These are phyloP conservation scores for Pythium brassicae DNA, from an alignment of 352 stramenopile genomes.

Conservation along the genomic window DNA sequence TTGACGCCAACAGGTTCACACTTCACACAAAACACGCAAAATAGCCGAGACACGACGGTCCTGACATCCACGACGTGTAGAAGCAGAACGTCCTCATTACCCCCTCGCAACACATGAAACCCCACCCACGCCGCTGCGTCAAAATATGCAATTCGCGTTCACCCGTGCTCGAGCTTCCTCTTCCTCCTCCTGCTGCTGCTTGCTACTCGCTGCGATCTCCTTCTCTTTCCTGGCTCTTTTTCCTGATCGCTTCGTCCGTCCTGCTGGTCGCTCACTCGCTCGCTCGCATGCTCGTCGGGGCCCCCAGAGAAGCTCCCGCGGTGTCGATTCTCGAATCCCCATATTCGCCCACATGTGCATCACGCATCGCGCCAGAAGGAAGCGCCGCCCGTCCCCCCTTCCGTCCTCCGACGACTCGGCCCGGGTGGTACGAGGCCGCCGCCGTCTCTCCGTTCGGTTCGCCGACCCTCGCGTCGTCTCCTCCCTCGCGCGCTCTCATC, in stretches of 20 bases:
- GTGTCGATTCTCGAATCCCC: conserved; percentile 8
- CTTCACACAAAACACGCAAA: too few relatives aligned
- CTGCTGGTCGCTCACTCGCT: too few relatives aligned
- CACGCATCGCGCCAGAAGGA: conserved; percentile 11
- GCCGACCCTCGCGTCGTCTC: neutral
- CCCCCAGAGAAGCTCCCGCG: neutral
- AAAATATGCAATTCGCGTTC: conserved; percentile 14
- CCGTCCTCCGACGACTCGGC: conserved; percentile 1
- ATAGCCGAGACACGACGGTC: too few relatives aligned
- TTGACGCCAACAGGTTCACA: too few relatives aligned
- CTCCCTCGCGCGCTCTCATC: conserved; percentile 6
- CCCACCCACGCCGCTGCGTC: conserved; percentile 2
- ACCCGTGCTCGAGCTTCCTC: neutral
- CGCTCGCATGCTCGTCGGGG: too few relatives aligned
- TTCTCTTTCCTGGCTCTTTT: too few relatives aligned
- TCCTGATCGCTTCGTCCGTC: too few relatives aligned
- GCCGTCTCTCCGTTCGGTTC: conserved; percentile 1
- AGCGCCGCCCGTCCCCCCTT: conserved; percentile 2
- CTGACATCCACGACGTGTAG: too few relatives aligned
- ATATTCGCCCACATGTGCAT: conserved; percentile 14
- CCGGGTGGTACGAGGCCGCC: neutral
- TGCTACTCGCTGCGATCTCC: neutral
- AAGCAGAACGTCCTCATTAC: too few relatives aligned
- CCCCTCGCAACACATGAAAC: neutral
- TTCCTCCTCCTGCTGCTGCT: neutral